Evolutionary conservation across 163 green algal genomes (phyloP), one percentile per base, ranked within the genome.

Genomic region (Volvox carteri): DNA sequence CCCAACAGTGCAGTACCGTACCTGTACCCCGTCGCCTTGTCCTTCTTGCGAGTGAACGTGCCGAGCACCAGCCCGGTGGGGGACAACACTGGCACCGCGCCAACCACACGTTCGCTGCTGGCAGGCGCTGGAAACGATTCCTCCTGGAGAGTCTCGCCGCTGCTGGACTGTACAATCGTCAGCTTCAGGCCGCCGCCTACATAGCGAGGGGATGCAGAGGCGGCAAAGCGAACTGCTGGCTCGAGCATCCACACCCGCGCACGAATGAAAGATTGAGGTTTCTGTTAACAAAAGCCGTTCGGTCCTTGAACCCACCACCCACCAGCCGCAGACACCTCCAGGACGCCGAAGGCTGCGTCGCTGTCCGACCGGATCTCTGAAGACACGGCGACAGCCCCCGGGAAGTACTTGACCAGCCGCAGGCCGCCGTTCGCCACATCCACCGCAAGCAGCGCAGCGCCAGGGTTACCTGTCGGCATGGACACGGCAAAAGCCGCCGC

Each of bases 1-100:
- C n/a, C n/a, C n/a, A n/a, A n/a, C n/a, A n/a, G n/a, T n/a, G 60
- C 60, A 16, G 60, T 2, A 33, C 60, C 65, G 39, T 42, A 89
- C 91, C 86, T 93, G 90, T 84, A 77, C 18, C 81, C 91, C 8
- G 68, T 37, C 30, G 44, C 60, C 84, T 76, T 86, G 25, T 85
- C 79, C 44, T 90, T 89, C 41, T 62, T 84, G 75, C 76, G 89
- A 65, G 35, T 21, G 30, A 68, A 90, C 0, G 77, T 50, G 44
- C 72, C 85, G 41, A 92, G 75, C 56, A 62, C 87, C 28, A 72
- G 39, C 33, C 28, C 21, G 2, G 52, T 37, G 9, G 84, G 77
- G 25, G 39, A 79, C 23, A 44, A 65, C 21, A 46, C 62, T 68
- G 54, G 11, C 3, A n/a, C 68, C 52, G 73, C 60, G 18, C 44